A percentile compares a stretch with the other conserved stretches of the same genome.
Conservation (phyloP, 495 filamentous ascomycete genomes). For the Penicillium ucsense region DNA sequence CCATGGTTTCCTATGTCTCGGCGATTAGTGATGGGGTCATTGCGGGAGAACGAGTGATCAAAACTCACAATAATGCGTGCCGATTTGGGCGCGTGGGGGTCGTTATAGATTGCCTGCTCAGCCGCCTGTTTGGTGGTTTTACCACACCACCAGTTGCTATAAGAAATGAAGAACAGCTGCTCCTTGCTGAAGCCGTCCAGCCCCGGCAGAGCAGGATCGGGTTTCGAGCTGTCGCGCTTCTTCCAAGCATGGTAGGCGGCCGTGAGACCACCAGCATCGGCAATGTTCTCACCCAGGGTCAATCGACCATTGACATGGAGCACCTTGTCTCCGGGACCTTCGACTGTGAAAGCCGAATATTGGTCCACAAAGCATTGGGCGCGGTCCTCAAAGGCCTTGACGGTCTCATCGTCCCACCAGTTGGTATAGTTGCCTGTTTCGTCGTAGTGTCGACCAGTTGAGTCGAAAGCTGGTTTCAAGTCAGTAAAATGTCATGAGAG, state of each 20-base stretch:
- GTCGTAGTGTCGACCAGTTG: conserved; percentile 56
- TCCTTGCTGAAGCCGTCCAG: conserved; percentile 56
- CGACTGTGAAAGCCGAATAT: conserved; percentile 54
- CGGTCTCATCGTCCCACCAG: conserved; percentile 63
- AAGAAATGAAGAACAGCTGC: conserved; percentile 65
- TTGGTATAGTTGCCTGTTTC: conserved; percentile 55
- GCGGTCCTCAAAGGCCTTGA: conserved; percentile 51
- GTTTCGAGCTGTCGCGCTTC: conserved; percentile 39
- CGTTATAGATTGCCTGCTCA: conserved; percentile 45
- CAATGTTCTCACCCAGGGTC: conserved; percentile 68
- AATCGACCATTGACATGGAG: conserved; percentile 58
- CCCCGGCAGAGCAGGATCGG: conserved; percentile 52
- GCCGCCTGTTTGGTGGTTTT: conserved; percentile 50
- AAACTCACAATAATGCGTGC: conserved; percentile 47
- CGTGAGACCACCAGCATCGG: conserved; percentile 61
- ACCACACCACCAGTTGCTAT: conserved; percentile 59
- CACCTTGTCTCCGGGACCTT: conserved; percentile 40
- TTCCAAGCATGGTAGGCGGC: conserved; percentile 62
- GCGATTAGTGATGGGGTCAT: background rate
- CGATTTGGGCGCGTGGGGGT: conserved; percentile 55
- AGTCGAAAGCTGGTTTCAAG: conserved; percentile 50
- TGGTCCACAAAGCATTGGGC: conserved; percentile 64
- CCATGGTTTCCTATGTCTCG: conserved; percentile 42
- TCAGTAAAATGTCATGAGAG: background rate
- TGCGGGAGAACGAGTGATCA: background rate